Conservation (phyloP, 371 early-diverging fungal genomes). For the Dichotomocladium elegans region DNA sequence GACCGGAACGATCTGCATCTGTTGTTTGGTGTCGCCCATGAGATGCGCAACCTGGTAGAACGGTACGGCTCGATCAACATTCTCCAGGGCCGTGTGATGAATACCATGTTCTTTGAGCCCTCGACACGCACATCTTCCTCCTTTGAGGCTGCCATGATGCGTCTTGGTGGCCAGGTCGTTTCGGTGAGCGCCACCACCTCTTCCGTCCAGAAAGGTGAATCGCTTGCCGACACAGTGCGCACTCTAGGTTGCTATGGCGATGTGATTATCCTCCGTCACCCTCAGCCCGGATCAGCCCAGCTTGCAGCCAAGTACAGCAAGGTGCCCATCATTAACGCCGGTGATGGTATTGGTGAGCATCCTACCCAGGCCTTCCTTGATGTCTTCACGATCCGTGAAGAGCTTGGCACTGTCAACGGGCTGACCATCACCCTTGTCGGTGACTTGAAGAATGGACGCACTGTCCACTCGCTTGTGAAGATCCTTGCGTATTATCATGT, state of each 20-base stretch:
- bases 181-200: slow-evolving; percentile 78
- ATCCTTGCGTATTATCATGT: slow-evolving; percentile 90
- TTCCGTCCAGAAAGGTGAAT: slow-evolving; percentile 94
- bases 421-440: slow-evolving; percentile 93
- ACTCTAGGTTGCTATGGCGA: slow-evolving; percentile 92
- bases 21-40: slow-evolving; percentile 95
- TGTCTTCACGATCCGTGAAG: slow-evolving; percentile 90
- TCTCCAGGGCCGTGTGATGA: slow-evolving; percentile 87
- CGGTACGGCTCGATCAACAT: slow-evolving; percentile 81
- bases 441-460: slow-evolving; percentile 96
- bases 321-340: slow-evolving; percentile 94
- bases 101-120: slow-evolving; percentile 95
- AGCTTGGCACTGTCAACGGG: slow-evolving; percentile 94
- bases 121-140: slow-evolving; percentile 92
- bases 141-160: slow-evolving; percentile 92
- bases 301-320: slow-evolving; percentile 85
- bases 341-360: slow-evolving; percentile 97
- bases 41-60: slow-evolving; percentile 93
- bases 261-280: slow-evolving; percentile 90
- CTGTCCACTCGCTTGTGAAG: slow-evolving; percentile 93
- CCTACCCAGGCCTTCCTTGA: slow-evolving; percentile 98
- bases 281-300: slow-evolving; percentile 81
- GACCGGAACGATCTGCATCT: slow-evolving; percentile 87
- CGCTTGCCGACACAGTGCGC: slow-evolving; percentile 90
- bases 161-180: slow-evolving; percentile 91